phyloP scores from a whole-genome alignment of 2,329 filamentous ascomycete genomes.

The Epichloe sp. region DNA sequence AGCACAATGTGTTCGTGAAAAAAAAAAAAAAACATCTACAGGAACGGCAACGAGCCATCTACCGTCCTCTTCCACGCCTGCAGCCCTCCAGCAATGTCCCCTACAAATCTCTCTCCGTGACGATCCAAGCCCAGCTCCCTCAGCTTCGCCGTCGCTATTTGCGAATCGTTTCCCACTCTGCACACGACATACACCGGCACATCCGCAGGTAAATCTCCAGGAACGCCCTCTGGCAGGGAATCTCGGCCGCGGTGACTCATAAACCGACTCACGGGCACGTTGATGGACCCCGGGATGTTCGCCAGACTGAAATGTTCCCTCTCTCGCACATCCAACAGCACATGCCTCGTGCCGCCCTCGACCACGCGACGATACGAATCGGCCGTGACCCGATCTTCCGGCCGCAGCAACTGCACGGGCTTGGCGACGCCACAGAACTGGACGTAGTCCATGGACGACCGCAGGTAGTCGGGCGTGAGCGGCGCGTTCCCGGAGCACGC shows the following conservation, averaged over 20 bases:
- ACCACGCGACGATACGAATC: slow-evolving; percentile 36
- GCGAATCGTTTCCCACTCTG: slow-evolving; percentile 66
- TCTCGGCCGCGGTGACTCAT: slow-evolving; percentile 32
- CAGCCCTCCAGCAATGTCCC: slow-evolving; percentile 61
- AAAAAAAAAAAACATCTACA: slow-evolving; percentile 16
- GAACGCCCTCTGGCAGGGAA: slow-evolving; percentile 22
- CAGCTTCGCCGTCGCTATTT: slow-evolving; percentile 52
- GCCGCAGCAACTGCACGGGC: slow-evolving; percentile 41
- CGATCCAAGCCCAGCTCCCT: slow-evolving; percentile 44
- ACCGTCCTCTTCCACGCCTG: slow-evolving; percentile 58
- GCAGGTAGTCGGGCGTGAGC: slow-evolving; percentile 50
- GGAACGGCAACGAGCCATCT: slow-evolving; percentile 43
- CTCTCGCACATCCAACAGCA: slow-evolving; percentile 74
- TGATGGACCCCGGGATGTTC: slow-evolving; percentile 61
- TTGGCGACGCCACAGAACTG: slow-evolving; percentile 63
- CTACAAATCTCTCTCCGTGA: slow-evolving; percentile 44
- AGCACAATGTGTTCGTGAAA: not conserved
- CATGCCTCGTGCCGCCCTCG: slow-evolving; percentile 22
- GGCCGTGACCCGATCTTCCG: slow-evolving; percentile 56
- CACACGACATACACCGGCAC: slow-evolving; percentile 60
- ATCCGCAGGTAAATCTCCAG: slow-evolving; percentile 22
- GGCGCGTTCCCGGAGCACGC: slow-evolving; percentile 52
- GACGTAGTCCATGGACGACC: slow-evolving; percentile 61
- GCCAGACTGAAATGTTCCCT: slow-evolving; percentile 75
- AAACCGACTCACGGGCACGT: slow-evolving; percentile 46